Conservation (phyloP, 2,329 filamentous ascomycete genomes). For the Venturia nashicola region DNA sequence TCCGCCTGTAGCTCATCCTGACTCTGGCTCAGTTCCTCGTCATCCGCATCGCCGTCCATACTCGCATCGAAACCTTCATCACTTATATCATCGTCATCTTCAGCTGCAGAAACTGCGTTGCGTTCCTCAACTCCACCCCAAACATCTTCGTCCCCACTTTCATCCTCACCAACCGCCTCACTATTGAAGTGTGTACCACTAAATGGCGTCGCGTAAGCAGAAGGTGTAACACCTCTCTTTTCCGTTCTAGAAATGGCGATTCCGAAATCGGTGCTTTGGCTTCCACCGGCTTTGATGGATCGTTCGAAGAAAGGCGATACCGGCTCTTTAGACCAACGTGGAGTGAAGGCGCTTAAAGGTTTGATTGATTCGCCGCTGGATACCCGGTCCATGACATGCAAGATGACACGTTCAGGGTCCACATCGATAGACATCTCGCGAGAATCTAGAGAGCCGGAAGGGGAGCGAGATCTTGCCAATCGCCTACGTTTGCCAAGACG, state of each 20-base stretch:
- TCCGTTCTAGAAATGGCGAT: neutral
- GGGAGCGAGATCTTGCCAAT: neutral
- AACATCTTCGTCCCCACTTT: slow-evolving; percentile 3
- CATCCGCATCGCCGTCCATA: neutral
- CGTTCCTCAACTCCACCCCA: slow-evolving; percentile 6
- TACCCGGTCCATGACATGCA: neutral
- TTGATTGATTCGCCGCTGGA: slow-evolving; percentile 5
- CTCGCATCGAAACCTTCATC: neutral
- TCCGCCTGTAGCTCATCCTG: slow-evolving; percentile 5
- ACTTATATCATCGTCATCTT: neutral
- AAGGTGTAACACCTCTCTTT: slow-evolving; percentile 9
- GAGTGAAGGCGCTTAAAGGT: slow-evolving; percentile 3
- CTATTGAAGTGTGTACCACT: neutral
- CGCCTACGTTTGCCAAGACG: slow-evolving; percentile 7
- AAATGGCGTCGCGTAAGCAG: slow-evolving; percentile 11
- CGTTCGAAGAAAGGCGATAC: neutral
- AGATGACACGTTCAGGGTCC: neutral
- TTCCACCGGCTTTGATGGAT: neutral
- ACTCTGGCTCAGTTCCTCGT: neutral
- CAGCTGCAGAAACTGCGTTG: neutral
- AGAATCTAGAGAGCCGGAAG: neutral
- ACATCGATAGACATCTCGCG: neutral
- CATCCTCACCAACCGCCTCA: neutral
- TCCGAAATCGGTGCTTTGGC: neutral
- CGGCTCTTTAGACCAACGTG: slow-evolving; percentile 5